These are phyloP conservation scores for Metschnikowia corniflorae DNA, from an alignment of 805 yeast species.

Conservation along the genomic window DNA sequence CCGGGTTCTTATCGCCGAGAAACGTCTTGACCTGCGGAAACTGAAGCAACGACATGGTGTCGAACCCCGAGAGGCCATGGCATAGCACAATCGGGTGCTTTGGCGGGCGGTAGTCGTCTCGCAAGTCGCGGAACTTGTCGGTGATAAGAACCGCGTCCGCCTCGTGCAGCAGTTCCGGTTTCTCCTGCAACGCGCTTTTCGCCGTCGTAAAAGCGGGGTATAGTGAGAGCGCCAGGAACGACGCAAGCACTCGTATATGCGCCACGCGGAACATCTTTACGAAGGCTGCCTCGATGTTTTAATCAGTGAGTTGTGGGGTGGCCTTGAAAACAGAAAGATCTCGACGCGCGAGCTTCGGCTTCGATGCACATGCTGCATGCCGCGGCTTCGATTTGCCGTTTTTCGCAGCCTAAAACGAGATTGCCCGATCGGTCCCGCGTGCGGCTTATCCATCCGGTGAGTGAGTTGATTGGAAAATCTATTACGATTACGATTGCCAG, in stretches of 20 bases:
- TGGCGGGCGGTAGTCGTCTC: constrained; percentile 52
- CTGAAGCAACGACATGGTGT: constrained; percentile 30
- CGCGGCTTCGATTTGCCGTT: no score
- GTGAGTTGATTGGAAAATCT: no score
- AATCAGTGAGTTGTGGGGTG: no score
- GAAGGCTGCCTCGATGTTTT: no score
- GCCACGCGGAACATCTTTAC: constrained; percentile 4
- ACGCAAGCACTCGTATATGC: constrained; percentile 9
- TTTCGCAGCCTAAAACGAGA: no score
- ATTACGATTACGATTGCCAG: no score
- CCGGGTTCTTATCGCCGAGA: constrained; percentile 8
- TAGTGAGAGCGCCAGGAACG: constrained; percentile 5
- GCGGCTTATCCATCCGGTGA: no score
- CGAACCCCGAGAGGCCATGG: constrained; percentile 87
- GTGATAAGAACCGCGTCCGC: constrained; percentile 23
- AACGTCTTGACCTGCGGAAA: constrained; percentile 13
- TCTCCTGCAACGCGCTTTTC: constrained; percentile 2
- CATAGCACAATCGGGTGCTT: constrained; percentile 74
- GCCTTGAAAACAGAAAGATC: no score
- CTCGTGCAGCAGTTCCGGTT: constrained; percentile 4
- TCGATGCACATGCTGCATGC: no score
- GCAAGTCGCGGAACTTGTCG: constrained; percentile 27
- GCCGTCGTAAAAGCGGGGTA: neutral
- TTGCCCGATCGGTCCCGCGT: no score
- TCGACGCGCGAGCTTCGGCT: no score